Evolutionary conservation across 2,329 filamentous ascomycete species (phyloP), one percentile per base, ranked within the genome.

Genomic region (Phaeosphaeriaceae sp.): DNA sequence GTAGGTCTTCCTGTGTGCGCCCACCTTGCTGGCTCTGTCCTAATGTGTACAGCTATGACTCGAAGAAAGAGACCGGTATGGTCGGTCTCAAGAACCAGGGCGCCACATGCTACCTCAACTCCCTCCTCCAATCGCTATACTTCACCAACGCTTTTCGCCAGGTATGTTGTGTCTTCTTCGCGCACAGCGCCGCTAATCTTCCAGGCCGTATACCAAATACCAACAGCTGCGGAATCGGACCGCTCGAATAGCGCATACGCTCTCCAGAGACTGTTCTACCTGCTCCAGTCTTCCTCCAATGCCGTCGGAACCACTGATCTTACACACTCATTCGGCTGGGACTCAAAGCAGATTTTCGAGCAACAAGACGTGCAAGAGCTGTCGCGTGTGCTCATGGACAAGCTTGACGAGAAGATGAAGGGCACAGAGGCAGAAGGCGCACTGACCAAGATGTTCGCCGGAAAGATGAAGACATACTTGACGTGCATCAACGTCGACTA

Each of bases 401-500:
- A 92, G 58, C 89, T 99, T 80, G 96, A 99, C 75, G 91, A 95
- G 72, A 94, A 91, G 76, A 99, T 99, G 96, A 99, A 99, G 79
- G 94, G 92, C 47, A 98, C 95, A 1, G 88, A 90, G 51, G 91
- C 92, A 13, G 92, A 98, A 74, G 96, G 94, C 67, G 91, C 93
- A 1, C 83, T 99, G 9, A 89, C 93, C 1, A 88, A 91, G 61
- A 90, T 99, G 82, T 98, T 99, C 72, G 93, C 95, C 57, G 96
- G 95, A 56, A 98, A 98, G 80, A 93, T 96, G 78, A 98, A 98
- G 82, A 99, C 95, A 0, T 99, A 98, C 78, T 96, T 99, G 65
- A 96, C 92, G 21, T 99, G 96, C 81, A 97, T 99, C 76, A 95
- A 99, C 76, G 96, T 99, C 61, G 89, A 96, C 71, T 99, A 97